A percentile compares a stretch with the other conserved stretches of the same genome.
These are phyloP conservation scores for Gynostemma pentaphyllum DNA, from an alignment of 306 rosid genomes.

Conservation along the genomic window DNA sequence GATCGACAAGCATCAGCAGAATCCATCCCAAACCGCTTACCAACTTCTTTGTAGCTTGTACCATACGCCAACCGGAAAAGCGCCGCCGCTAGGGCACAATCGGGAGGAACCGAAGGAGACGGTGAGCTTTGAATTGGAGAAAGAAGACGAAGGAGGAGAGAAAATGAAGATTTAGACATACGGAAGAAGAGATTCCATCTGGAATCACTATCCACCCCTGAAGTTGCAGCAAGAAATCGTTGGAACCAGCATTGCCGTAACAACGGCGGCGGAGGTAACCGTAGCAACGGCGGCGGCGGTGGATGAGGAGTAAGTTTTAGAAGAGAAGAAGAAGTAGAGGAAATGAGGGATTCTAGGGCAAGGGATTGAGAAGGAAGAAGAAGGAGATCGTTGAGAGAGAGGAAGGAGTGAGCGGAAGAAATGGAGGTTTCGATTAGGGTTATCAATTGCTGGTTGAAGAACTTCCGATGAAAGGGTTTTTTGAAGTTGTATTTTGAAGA, in stretches of 20 bases:
- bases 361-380: constrained; percentile 19
- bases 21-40: constrained; percentile 43
- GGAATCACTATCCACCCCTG: constrained; percentile 19
- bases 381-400: constrained; percentile 47
- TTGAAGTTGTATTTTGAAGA: not conserved
- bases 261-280: not conserved
- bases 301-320: constrained; percentile 5
- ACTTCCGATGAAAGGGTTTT: not conserved
- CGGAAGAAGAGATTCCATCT: constrained; percentile 51
- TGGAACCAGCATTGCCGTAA: constrained; percentile 43
- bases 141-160: constrained; percentile 40
- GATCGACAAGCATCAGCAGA: constrained; percentile 45
- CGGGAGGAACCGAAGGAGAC: constrained; percentile 29
- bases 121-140: constrained; percentile 18
- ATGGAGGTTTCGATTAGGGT: constrained; percentile 26
- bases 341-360: constrained; percentile 8
- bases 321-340: constrained; percentile 12
- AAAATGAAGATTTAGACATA: constrained; percentile 51
- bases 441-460: constrained; percentile 12
- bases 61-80: constrained; percentile 67
- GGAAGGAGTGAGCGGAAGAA: constrained; percentile 38
- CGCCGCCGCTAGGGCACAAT: constrained; percentile 49
- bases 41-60: constrained; percentile 41
- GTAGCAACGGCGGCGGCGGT: constrained; percentile 5
- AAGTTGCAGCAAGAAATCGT: constrained; percentile 37